Base-by-base conservation (phyloP, 2,329 filamentous ascomycete species). In the Trichoderma koningii region DNA sequence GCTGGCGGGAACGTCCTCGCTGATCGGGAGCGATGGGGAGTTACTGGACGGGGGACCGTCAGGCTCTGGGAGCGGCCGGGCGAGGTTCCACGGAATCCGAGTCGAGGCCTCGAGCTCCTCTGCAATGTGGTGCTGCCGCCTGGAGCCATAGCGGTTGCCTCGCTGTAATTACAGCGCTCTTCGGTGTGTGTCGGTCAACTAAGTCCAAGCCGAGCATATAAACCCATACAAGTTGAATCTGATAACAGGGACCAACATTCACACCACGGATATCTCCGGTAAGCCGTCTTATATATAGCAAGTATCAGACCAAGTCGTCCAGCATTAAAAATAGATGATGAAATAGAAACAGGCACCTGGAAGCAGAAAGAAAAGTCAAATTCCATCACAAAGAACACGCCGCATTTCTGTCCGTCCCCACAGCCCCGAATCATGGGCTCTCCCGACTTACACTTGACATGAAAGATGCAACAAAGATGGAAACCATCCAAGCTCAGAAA, bases 71-170 rank as follows among this genome's bases (percentile, higher is more conserved):
- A 14, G 34, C 34, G 34, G 61, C 64, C 26, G 67, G 55, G 26
- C 50, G 34, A 42, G 60, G 60, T 34, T 30, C 42, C 21, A 26
- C 41, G n/a, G 47, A 5, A 19, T 55, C 60, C 45, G 69, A 64
- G 28, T 65, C 55, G 38, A 51, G 55, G 62, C 10, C 64, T 23
- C 21, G 21, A 23, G 21, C 21, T 23, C 21, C 21, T 56, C 52
- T 19, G 34, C 10, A 59, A 45, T 26, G 68, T 66, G 53, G 28
- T 53, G 7, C 56, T 59, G 21, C 44, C 66, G 21, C 64, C 66
- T 57, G 57, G n/a, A 51, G 68, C 57, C 71, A 74, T 74, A 23
- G 34, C 53, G 45, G 62, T 52, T 59, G 44, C 30, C 47, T 50
- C 50, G 30, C 63, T 45, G 44, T 55, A 56, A 44, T 28, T 47